Evolutionary conservation across 306 rosid genomes (phyloP), one percentile per base, ranked within the genome.

Genomic region (Lupinus albus): DNA sequence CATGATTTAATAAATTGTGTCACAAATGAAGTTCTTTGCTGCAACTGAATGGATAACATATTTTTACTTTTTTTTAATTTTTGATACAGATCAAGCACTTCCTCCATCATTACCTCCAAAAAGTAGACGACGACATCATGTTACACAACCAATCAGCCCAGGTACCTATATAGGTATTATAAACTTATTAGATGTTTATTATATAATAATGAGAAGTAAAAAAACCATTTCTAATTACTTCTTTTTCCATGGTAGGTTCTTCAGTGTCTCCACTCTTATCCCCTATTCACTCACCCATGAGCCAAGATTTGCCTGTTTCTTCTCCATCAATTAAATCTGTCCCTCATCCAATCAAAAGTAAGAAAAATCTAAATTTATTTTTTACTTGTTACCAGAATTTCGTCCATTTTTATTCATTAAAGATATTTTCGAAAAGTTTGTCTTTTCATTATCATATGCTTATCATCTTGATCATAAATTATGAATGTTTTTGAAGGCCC

Each of bases 291-390:
- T 72, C 79, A 10, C 72, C 79, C 44, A 7, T 48, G 50, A 69
- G 38, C 68, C 76, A 68, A 77, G 76, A 67, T 76, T 80, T 87
- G 21, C 83, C 81, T 8, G 64, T 82, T 78, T 78, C 87, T 73
- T 67, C 87, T 57, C 83, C 84, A 15, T 53, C 85, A 69, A 38
- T 50, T 28, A 73, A 75, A 61, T 17, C 51, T 16, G 33, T 64
- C 45, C 15, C 87, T 59, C 79, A 67, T n/a, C 35, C 67, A 58
- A 28, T 86, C 28, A 46, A 56, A 67, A 76, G 89, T 88, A 81
- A 54, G 91, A 7, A 67, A 73, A 55, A 16, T n/a, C 56, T 47
- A 13, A 48, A 54, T 17, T 33, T 14, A 25, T 49, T 38, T 8
- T 38, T 38, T 39, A 39, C 28, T 38, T 11, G 36, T 46, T 70